Conservation (phyloP, 2,329 filamentous ascomycete genomes). For the Moelleriella libera region DNA sequence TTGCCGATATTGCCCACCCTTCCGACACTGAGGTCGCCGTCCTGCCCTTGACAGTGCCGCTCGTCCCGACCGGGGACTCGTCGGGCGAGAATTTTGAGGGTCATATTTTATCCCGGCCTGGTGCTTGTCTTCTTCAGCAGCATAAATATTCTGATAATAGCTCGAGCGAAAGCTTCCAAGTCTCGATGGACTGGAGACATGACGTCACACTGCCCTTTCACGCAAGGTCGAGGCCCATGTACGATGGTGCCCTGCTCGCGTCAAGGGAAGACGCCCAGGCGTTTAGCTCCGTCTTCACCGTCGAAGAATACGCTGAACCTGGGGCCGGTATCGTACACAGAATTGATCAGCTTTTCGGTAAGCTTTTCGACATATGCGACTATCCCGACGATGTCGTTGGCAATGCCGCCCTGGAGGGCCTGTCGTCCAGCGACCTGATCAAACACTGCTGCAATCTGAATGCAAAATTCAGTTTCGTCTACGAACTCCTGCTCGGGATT, state of each 20-base stretch:
- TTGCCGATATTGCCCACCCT: conserved; percentile 19
- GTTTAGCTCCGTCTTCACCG: conserved; percentile 28
- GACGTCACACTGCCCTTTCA: conserved; percentile 43
- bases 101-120: no score
- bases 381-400: conserved; percentile 37
- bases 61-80: no score
- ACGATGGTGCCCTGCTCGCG: conserved; percentile 32
- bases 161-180: conserved; percentile 6
- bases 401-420: conserved; percentile 18
- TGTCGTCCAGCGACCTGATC: conserved; percentile 27
- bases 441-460: conserved; percentile 43
- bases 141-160: conserved; percentile 10
- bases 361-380: conserved; percentile 40
- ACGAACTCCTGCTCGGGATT: conserved; percentile 35
- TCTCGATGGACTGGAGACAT: conserved; percentile 20
- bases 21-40: conserved; percentile 10
- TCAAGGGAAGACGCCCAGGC: conserved; percentile 27
- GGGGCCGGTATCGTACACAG: conserved; percentile 23
- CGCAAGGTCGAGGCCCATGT: conserved; percentile 34
- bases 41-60: conserved; percentile 5
- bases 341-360: conserved; percentile 36
- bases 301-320: conserved; percentile 23
- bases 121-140: not conserved
- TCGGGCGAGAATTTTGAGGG: no score
- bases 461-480: conserved; percentile 45